These are phyloP conservation scores for Dactylellina parvicollis DNA, from an alignment of 2,329 filamentous ascomycete genomes.

Conservation along the genomic window DNA sequence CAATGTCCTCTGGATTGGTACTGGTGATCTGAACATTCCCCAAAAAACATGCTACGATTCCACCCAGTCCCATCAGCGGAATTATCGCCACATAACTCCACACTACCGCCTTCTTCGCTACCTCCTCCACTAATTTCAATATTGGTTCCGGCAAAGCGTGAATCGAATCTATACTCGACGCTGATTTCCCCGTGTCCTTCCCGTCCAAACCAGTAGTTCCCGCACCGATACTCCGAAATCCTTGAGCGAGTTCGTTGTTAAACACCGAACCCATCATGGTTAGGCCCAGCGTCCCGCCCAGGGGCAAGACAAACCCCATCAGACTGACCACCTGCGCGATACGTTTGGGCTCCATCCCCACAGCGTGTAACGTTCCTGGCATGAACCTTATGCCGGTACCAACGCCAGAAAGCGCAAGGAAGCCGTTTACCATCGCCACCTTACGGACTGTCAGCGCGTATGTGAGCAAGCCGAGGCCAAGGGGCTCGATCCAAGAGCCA, in stretches of 20 bases:
- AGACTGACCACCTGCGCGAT: conserved; percentile 71
- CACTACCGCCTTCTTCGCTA: conserved; percentile 69
- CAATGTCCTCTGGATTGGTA: conserved; percentile 57
- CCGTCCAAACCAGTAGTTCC: conserved; percentile 58
- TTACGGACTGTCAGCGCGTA: conserved; percentile 68
- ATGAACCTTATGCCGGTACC: conserved; percentile 74
- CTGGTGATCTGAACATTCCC: conserved; percentile 67
- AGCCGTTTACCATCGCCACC: conserved; percentile 69
- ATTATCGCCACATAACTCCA: conserved; percentile 72
- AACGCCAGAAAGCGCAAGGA: conserved; percentile 72
- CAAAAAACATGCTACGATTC: conserved; percentile 63
- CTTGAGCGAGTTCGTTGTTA: conserved; percentile 67
- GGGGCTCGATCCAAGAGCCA: conserved; percentile 68
- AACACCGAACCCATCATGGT: conserved; percentile 76
- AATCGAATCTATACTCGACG: conserved; percentile 61
- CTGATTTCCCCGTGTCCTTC: conserved; percentile 59
- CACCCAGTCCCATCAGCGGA: conserved; percentile 68
- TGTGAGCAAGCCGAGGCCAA: conserved; percentile 69
- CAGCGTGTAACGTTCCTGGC: conserved; percentile 71
- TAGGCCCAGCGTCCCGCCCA: conserved; percentile 73
- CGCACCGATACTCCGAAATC: conserved; percentile 59
- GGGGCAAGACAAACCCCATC: conserved; percentile 69
- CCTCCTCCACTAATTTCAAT: conserved; percentile 62
- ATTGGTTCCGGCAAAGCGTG: conserved; percentile 59
- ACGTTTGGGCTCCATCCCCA: conserved; percentile 70